These are phyloP conservation scores for Citrus glauca DNA, from an alignment of 345 rosid species.

Conservation along the genomic window DNA sequence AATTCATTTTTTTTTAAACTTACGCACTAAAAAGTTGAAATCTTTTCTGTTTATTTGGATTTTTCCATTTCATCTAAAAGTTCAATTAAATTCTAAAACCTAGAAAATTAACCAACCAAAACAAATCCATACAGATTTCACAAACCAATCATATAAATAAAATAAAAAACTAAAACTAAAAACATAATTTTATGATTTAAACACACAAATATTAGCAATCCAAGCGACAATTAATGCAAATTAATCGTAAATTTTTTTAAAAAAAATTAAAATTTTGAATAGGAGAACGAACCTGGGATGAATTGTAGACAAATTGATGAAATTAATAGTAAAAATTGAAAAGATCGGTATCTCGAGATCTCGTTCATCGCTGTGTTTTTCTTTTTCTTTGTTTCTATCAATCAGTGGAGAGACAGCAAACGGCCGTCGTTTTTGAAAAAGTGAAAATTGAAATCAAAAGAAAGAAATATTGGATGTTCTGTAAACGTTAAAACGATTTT, in stretches of 20 bases:
- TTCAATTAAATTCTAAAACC: not conserved
- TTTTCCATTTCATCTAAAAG: not conserved
- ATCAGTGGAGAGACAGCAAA: not conserved
- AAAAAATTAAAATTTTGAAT: not conserved
- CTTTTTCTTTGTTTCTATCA: conserved; percentile 14
- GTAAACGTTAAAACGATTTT: not conserved
- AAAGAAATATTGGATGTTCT: not conserved
- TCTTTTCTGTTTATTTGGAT: not conserved
- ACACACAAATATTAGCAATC: not conserved
- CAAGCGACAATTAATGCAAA: not conserved
- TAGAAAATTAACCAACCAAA: not conserved
- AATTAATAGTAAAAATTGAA: conserved; percentile 27
- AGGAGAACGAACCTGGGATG: conserved; percentile 49
- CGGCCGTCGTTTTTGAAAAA: conserved; percentile 3
- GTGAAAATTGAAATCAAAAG: not conserved
- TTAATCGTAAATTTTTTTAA: not conserved
- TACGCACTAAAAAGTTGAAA: not conserved
- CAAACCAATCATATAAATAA: not conserved
- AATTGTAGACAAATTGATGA: conserved; percentile 44
- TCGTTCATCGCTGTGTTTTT: conserved; percentile 26
- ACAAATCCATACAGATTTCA: not conserved
- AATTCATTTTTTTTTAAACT: not conserved
- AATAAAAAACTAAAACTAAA: not conserved
- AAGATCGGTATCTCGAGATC: conserved; percentile 30
- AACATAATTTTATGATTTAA: not conserved